Base-by-base conservation (phyloP, 768 basidiomycete genomes). In the Russula compacta region DNA sequence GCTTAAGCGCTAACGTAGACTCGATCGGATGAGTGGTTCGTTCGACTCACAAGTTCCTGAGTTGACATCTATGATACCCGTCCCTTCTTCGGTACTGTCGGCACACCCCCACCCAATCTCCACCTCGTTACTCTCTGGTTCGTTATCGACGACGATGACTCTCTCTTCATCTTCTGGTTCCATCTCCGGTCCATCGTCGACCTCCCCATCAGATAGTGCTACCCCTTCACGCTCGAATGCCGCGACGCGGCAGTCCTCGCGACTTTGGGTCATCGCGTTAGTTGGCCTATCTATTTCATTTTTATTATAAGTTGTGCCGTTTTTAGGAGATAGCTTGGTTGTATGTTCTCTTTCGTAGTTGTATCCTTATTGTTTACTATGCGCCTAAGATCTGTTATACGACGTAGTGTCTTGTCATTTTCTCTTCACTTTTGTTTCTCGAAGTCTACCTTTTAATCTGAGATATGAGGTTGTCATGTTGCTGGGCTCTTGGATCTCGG, bases 1-100 rank as follows among this genome's bases (percentile, higher is more conserved):
- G 53, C 48, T 50, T 33, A n/a, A 52, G 35, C 4, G 24, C 42
- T 24, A 7, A 10, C 24, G 11, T 64, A 87, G 83, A 4, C 73
- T 88, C 32, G 70, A 74, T 40, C 75, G 75, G 42, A 86, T 88
- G 86, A 75, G 74, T 12, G 87, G 86, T 52, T 80, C 81, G 32
- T 81, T 83, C 67, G 68, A 73, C 29, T 70, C 74, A 1, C 80
- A 83, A 17, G 70, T 82, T 36, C 69, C 81, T 1, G 75, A 78
- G 48, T 79, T 81, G 36, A 82, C 79, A 47, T 74, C 78, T 21
- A 50, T 74, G 32, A 73, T 78, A 24, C 68, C 81, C 17, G 67
- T 69, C 3, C 74, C 81, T 11, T 71, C 78, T 11, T 65, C 68
- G 4, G 35, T 69, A 9, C 73, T 79, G 0, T 21, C 70, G 14